These are phyloP conservation scores for Nicotiana knightiana DNA, from an alignment of 257 asterid species.

Conservation along the genomic window DNA sequence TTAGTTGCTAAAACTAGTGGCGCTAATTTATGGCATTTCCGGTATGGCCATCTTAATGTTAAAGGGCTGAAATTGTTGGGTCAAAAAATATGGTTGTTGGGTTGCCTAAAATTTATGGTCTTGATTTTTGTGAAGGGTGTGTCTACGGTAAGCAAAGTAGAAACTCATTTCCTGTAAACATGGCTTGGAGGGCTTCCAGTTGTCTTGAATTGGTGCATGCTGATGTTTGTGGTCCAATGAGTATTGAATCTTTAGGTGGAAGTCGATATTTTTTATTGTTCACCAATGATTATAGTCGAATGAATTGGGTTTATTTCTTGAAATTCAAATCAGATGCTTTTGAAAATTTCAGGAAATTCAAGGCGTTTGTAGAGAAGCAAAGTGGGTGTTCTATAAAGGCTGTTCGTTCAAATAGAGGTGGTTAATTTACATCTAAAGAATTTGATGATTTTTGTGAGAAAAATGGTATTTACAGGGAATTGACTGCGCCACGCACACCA, in stretches of 20 bases:
- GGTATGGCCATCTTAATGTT: background rate
- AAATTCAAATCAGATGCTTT: slow-evolving; percentile 8
- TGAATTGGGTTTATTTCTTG: slow-evolving; percentile 14
- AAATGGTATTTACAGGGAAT: background rate
- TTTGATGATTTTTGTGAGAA: slow-evolving; percentile 11
- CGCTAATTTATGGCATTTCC: background rate
- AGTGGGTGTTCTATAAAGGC: background rate
- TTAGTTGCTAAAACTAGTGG: background rate
- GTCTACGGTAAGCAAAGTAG: background rate
- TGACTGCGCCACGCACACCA: background rate
- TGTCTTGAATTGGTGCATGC: background rate
- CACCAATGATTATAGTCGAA: slow-evolving; percentile 12
- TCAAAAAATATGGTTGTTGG: slow-evolving; percentile 17
- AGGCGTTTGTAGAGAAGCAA: slow-evolving; percentile 11
- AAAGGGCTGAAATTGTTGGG: background rate
- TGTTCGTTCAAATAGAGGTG: background rate
- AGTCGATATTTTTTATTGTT: background rate
- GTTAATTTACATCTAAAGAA: slow-evolving; percentile 13
- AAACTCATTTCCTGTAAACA: background rate
- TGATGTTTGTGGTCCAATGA: too few relatives aligned
- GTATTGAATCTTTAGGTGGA: background rate
- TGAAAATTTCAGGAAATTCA: slow-evolving; percentile 11
- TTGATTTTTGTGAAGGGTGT: slow-evolving; percentile 12
- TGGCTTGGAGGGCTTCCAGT: slow-evolving; percentile 12
- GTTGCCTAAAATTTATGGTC: background rate